Evolutionary conservation across 257 asterid genomes (phyloP).

Genomic region (Lantana camara): DNA sequence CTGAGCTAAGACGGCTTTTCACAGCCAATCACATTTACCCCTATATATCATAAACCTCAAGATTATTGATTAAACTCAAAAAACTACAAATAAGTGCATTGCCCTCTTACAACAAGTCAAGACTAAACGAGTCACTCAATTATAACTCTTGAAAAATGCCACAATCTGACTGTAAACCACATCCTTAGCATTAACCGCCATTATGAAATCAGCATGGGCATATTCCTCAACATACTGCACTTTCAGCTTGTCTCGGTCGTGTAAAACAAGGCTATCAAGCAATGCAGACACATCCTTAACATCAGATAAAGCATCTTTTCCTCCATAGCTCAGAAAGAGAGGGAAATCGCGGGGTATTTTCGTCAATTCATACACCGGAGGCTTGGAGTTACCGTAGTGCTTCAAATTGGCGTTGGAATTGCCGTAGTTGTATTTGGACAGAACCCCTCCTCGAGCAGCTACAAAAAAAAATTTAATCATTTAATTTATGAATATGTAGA

Average conservation of each 20-base stretch:
- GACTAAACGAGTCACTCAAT: not conserved
- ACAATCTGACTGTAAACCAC: conserved; percentile 42
- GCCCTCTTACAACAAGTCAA: not conserved
- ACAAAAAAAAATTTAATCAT: conserved; percentile 15
- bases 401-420: conserved; percentile 29
- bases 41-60: no score
- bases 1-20: no score
- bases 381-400: conserved; percentile 48
- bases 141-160: conserved; percentile 17
- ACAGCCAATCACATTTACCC: no score
- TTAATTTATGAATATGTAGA: no score
- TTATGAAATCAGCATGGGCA: conserved; percentile 73
- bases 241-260: conserved; percentile 43
- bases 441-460: conserved; percentile 53
- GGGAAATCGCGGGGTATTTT: conserved; percentile 64
- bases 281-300: conserved; percentile 46
- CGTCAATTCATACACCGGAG: conserved; percentile 54
- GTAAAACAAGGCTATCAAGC: conserved; percentile 41
- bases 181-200: conserved; percentile 55
- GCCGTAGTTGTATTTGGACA: conserved; percentile 61
- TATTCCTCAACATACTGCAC: conserved; percentile 51
- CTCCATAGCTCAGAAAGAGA: conserved; percentile 64
- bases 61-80: no score
- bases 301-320: conserved; percentile 62
- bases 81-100: no score